Base-by-base conservation (phyloP, 164 flowering plant genomes). In the Hamamelis virginiana region DNA sequence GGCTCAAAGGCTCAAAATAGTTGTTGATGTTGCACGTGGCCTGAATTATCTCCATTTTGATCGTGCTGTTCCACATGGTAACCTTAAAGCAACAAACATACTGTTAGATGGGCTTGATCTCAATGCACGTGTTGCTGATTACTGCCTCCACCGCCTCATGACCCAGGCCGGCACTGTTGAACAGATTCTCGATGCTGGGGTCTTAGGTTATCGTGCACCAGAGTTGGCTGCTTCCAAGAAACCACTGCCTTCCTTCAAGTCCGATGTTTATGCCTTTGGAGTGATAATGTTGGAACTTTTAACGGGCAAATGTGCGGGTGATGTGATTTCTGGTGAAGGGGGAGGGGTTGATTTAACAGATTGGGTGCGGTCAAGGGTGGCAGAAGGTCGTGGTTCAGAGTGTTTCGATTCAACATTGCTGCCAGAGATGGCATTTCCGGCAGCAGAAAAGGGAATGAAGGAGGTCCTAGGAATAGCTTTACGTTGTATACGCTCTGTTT, bases 21-120 rank as follows among this genome's bases (percentile, higher is more conserved):
- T 98, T 0, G 97, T 91, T 26, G 99, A 95, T 69, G 80, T 91
- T 59, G 99, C 97, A 51, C 97, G 98, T 52, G 98, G 99, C 75
- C 88, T 96, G 74, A 93, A 93, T 75, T 90, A 96, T 79, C 97
- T 96, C 79, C 99, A 96, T 82, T 91, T 96, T 64, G 99, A 96
- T 71, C 92, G 99, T 13, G 92, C 89, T 48, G 81, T 91, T 33
- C 98, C 97, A 1, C 99, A 96, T 27, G 98, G 99, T 6, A 96
- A 96, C 86, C 91, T 96, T 27, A 96, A 96, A 80, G 88, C 99
- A 57, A 85, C 95, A 56, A 96, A 96, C 74, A 55, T 93, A 12
- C 74, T 93, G 13, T 66, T 96, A 64, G 97, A 96, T 13, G 97
- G 97, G n/a, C 83, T 92, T 22, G 97, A 96, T 16, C 86, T 90